These are phyloP conservation scores for Neurospora sp. DNA, from an alignment of 495 filamentous ascomycete genomes.

Conservation along the genomic window DNA sequence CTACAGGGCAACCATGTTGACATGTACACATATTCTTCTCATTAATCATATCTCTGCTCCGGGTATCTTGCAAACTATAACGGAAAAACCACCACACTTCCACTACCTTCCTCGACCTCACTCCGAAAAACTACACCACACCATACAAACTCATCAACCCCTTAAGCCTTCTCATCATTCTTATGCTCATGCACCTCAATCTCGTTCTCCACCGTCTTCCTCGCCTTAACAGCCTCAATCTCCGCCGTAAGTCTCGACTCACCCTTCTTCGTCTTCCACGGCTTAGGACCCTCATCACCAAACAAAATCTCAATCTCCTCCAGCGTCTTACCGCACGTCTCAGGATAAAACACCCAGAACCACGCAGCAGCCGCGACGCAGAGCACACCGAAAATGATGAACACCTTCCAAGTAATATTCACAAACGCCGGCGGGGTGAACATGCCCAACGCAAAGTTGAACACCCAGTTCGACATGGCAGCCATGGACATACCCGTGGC, in stretches of 20 bases:
- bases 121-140: neutral
- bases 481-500: conserved; percentile 62
- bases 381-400: conserved; percentile 66
- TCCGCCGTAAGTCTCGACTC: conserved; percentile 32
- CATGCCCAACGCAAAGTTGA: conserved; percentile 64
- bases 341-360: conserved; percentile 59
- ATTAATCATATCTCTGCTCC: neutral
- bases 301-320: conserved; percentile 64
- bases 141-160: neutral
- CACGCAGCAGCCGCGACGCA: conserved; percentile 54
- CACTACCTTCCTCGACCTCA: neutral
- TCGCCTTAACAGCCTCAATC: conserved; percentile 30
- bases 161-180: neutral
- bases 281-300: conserved; percentile 36
- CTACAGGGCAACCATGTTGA: too few relatives aligned
- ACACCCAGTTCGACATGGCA: conserved; percentile 63
- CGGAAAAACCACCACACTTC: neutral
- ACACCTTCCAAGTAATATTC: conserved; percentile 63
- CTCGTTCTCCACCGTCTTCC: conserved; percentile 7
- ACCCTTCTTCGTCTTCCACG: conserved; percentile 54
- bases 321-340: conserved; percentile 59
- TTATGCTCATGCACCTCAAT: conserved; percentile 2
- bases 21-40: neutral
- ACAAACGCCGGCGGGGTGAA: conserved; percentile 62
- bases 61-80: neutral